Conservation (phyloP, 2,329 filamentous ascomycete species). For the Aphanoascus verrucosus region DNA sequence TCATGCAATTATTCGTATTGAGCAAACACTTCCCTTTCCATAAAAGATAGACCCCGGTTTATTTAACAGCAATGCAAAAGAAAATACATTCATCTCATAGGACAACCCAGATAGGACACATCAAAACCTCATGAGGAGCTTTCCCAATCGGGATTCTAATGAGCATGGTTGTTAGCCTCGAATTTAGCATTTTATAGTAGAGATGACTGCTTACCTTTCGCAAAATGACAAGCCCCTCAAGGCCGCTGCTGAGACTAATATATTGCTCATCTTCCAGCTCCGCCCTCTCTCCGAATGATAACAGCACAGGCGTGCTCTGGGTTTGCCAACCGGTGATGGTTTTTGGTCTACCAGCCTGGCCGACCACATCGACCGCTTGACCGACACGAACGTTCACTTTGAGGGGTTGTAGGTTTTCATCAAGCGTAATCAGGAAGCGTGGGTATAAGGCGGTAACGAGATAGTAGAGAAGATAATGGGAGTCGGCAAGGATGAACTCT, state of each 20-base stretch:
- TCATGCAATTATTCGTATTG: not conserved
- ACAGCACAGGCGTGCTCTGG: conserved; percentile 91
- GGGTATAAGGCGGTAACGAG: conserved; percentile 94
- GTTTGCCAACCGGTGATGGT: conserved; percentile 99
- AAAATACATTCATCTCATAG: conserved; percentile 6
- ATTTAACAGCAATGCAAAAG: conserved; percentile 7
- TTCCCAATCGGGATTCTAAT: conserved; percentile 39
- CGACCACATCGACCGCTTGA: conserved; percentile 95
- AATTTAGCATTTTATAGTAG: conserved; percentile 16
- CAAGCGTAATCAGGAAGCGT: conserved; percentile 87
- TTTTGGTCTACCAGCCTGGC: conserved; percentile 92
- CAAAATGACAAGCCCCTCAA: conserved; percentile 92
- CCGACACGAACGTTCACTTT: conserved; percentile 94
- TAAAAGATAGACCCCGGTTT: not conserved
- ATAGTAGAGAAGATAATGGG: conserved; percentile 95
- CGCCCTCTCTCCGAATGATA: conserved; percentile 89
- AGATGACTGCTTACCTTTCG: conserved; percentile 62
- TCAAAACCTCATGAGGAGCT: conserved; percentile 19
- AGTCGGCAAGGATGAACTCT: conserved; percentile 60
- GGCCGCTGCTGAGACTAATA: conserved; percentile 75
- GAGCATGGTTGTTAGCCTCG: conserved; percentile 14
- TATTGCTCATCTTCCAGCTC: conserved; percentile 98
- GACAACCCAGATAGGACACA: not conserved
- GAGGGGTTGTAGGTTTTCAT: conserved; percentile 86
- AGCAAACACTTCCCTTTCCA: not conserved